A percentile compares a stretch with the other conserved stretches of the same genome.
These are phyloP conservation scores for Metarhizium guizhouense DNA, from an alignment of 2,329 filamentous ascomycete genomes.

Conservation along the genomic window DNA sequence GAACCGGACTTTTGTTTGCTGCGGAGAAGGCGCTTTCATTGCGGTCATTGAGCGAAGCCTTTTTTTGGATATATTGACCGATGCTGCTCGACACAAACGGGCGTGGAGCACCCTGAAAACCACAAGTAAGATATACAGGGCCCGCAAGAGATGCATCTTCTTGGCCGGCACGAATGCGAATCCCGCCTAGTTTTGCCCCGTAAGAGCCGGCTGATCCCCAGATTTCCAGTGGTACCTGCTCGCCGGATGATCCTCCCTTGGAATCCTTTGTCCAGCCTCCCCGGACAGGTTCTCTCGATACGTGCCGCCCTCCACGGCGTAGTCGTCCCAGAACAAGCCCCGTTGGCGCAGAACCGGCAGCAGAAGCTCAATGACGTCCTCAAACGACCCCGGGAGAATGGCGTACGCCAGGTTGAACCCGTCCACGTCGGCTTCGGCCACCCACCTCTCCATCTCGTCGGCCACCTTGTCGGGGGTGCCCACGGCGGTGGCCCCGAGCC, in stretches of 20 bases:
- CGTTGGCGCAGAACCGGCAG: conserved; percentile 51
- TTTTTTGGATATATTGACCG: too few relatives aligned
- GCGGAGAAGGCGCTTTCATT: neutral
- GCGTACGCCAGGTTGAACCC: conserved; percentile 34
- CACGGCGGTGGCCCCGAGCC: conserved; percentile 19
- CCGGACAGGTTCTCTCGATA: conserved; percentile 35
- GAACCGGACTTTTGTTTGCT: neutral
- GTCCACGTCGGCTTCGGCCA: conserved; percentile 50
- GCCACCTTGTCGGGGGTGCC: conserved; percentile 22
- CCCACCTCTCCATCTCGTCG: conserved; percentile 25
- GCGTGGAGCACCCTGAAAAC: too few relatives aligned
- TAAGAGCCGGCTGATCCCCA: conserved; percentile 13
- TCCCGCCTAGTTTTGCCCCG: neutral
- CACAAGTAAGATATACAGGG: neutral
- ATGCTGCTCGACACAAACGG: too few relatives aligned
- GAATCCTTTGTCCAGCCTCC: conserved; percentile 22
- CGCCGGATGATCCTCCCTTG: conserved; percentile 29
- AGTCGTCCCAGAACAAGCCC: conserved; percentile 46
- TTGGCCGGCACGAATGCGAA: neutral
- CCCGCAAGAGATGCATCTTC: neutral
- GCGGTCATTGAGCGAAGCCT: neutral
- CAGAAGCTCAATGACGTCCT: conserved; percentile 56
- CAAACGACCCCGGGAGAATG: conserved; percentile 49
- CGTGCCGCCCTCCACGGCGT: conserved; percentile 31
- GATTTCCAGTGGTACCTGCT: conserved; percentile 29